Base-by-base conservation (phyloP, 176 grass and related monocot species). In the Phoenix dactylifera region DNA sequence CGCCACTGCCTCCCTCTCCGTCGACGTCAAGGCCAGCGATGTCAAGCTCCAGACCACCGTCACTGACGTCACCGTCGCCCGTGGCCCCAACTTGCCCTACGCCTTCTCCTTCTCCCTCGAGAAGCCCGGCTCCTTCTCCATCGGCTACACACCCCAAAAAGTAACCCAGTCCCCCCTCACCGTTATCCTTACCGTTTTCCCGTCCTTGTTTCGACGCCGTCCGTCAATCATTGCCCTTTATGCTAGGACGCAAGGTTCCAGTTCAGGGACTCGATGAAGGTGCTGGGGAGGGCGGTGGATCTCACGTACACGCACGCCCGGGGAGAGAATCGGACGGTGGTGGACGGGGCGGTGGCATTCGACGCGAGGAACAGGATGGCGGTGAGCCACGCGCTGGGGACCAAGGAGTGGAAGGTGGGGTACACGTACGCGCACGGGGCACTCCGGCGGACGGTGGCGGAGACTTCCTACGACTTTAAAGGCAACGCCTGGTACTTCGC, bases 61-160 rank as follows among this genome's bases (percentile, higher is more conserved):
- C 53, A 24, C 26, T 16, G 6, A 68, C 1, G 3, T 49, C 48
- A 15, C 55, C 66, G 52, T 2, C 28, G 4, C 22, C 17, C 25
- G 3, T 10, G 3, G 1, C 24, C 0, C 7, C 51, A 4, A 18
- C 25, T 55, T 25, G 9, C 65, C 4, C 4, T 15, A 26, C 5
- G 28, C 1, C 26, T 3, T 44, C 51, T 32, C 66, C 66, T 57
- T 68, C 18, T 44, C 66, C 29, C 14, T 68, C n/a, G 10, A 55
- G 66, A 68, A 68, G 29, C 66, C 66, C 53, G 14, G 7, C 19
- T 68, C 28, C 66, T 68, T 68, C 66, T 44, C 28, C 52, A 22
- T 68, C 10, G 2, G 5, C 7, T 56, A 56, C 65, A 39, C 51
- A 1, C 4, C 51, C 5, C 15, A 23, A 35, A 26, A 53, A 16